Percentiles rank a stretch among this genome's conserved stretches.
These are phyloP conservation scores for Saururus chinensis DNA, from an alignment of 164 flowering plant species.

Conservation along the genomic window DNA sequence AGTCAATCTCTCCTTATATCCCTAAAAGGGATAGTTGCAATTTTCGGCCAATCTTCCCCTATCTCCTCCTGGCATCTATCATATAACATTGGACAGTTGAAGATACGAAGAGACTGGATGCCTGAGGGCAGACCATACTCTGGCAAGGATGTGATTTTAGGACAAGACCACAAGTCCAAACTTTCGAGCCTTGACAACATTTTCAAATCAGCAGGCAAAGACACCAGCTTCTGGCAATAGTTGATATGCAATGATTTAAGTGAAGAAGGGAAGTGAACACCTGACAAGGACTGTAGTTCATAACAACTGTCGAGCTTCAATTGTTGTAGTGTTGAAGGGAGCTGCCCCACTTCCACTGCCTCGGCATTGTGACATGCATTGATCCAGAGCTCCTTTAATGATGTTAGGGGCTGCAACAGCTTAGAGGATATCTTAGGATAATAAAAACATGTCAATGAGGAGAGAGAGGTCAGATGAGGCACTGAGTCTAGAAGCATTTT, in stretches of 20 bases:
- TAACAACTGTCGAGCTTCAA: conserved; percentile 3
- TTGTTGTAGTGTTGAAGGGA: not conserved
- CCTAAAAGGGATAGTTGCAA: conserved; percentile 1
- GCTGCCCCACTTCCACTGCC: not conserved
- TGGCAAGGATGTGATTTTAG: conserved; percentile 2
- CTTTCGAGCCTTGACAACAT: not conserved
- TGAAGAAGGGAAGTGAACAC: not conserved
- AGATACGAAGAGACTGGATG: conserved; percentile 1
- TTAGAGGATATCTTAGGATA: not conserved
- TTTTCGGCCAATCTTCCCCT: conserved; percentile 10
- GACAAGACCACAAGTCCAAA: conserved; percentile 3
- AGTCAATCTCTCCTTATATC: not conserved
- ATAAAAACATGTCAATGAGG: conserved; percentile 1
- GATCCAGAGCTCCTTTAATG: not conserved
- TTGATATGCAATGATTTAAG: conserved; percentile 2
- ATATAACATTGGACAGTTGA: conserved; percentile 3
- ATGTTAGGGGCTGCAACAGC: not conserved
- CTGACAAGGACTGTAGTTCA: conserved; percentile 2
- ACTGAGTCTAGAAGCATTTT: not conserved
- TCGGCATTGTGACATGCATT: not conserved
- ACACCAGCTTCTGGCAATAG: not conserved
- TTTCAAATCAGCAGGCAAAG: not conserved
- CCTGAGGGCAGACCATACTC: conserved; percentile 1
- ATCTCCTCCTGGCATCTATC: not conserved
- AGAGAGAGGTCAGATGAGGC: conserved; percentile 2